Base-by-base conservation (phyloP, 140 eudicot species). In the Stevia rebaudiana region DNA sequence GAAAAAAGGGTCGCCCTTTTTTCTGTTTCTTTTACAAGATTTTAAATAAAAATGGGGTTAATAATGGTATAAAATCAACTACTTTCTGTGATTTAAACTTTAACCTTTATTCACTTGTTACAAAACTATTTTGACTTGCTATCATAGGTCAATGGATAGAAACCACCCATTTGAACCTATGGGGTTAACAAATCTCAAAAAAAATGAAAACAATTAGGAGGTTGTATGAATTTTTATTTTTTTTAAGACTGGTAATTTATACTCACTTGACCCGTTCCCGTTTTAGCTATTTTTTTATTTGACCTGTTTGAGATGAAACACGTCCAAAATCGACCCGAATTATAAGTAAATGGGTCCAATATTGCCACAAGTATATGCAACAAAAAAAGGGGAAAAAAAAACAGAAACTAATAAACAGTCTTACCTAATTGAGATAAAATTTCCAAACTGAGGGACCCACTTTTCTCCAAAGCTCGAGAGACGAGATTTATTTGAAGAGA, bases 371-470 rank as follows among this genome's bases (percentile, higher is more conserved):
- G 30, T 55, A 55, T 16, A 49, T 3, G 50, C 33, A 6, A 36
- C 16, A 36, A 30, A 13, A 16, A 9, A 17, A 44, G n/a, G n/a
- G n/a, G n/a, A n/a, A 28, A 33, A 43, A 28, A 25, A 9, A n/a
- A 5, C 57, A 36, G 3, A 10, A 48, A 43, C n/a, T 39, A 28
- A 28, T n/a, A 5, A 31, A 65, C 1, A 75, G 7, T 41, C 58
- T 16, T 72, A 84, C 91, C 91, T 75, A 84, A 77, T 23, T 78
- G 84, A 63, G 87, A 72, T 48, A 84, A 62, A 61, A 84, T 72
- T 69, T 78, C 76, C 68, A 42, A 11, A 61, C 74, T 72, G 21
- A 72, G 4, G 44, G 84, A 72, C 37, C 80, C 86, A 42, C 75
- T 71, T 65, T 63, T 65, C 76, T 76, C 79, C 66, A 84, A 62